phyloP scores from a whole-genome alignment of 2,329 filamentous ascomycete species.

The Cadophora sp. region DNA sequence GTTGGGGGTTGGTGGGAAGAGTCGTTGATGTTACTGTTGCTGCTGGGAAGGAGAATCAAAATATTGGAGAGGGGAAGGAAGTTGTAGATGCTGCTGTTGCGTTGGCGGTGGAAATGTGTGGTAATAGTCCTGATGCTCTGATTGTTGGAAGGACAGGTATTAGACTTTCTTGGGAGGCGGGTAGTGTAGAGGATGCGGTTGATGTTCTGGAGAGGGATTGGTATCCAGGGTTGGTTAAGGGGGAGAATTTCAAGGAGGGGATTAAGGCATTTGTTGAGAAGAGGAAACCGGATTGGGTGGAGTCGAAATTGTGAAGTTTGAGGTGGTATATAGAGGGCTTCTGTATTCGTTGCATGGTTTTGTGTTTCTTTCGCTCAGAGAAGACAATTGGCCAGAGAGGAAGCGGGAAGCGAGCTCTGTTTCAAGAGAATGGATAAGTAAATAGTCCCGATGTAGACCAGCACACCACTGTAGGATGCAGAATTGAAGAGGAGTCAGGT shows the following conservation, averaged over 20 bases:
- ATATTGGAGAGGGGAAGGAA: slow-evolving; percentile 63
- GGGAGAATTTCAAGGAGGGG: slow-evolving; percentile 78
- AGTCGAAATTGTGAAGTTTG: slow-evolving; percentile 60
- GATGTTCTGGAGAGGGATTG: slow-evolving; percentile 53
- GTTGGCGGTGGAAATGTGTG: slow-evolving; percentile 35
- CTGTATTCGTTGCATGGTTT: not conserved
- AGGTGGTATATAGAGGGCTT: not conserved
- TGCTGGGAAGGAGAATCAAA: slow-evolving; percentile 47
- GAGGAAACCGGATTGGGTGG: slow-evolving; percentile 70
- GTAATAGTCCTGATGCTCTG: slow-evolving; percentile 36
- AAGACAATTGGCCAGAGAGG: too few species aligned
- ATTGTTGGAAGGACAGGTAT: slow-evolving; percentile 34
- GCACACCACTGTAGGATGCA: too few species aligned
- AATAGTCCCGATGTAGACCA: too few species aligned
- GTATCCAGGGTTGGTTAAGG: slow-evolving; percentile 65
- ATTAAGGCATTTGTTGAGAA: slow-evolving; percentile 79
- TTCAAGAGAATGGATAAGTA: too few species aligned
- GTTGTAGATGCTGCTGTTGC: slow-evolving; percentile 51
- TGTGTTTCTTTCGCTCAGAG: too few species aligned
- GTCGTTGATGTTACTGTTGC: slow-evolving; percentile 59
- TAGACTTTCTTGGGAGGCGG: slow-evolving; percentile 33
- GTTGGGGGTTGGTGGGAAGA: slow-evolving; percentile 74
- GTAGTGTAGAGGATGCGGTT: slow-evolving; percentile 35
- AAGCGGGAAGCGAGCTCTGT: too few species aligned
- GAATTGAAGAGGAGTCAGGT: too few species aligned